Percentiles rank a stretch among this genome's conserved stretches.
Conservation (phyloP, 2,329 filamentous ascomycete genomes). For the Fusarium sp. region DNA sequence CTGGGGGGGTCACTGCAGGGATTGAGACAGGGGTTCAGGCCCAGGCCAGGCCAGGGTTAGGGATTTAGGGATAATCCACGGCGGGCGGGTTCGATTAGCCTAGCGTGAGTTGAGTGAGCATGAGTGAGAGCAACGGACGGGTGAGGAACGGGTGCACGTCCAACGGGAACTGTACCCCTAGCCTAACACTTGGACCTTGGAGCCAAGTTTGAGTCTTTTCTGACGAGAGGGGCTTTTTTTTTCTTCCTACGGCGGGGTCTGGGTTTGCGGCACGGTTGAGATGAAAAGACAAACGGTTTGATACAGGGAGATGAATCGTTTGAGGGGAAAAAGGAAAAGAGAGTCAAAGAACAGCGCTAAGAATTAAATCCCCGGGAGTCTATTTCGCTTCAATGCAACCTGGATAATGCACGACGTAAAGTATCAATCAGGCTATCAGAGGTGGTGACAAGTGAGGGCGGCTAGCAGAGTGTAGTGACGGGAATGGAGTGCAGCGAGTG, state of each 20-base stretch:
- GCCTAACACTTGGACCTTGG: not conserved
- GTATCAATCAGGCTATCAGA: not conserved
- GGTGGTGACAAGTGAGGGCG: not conserved
- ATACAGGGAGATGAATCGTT: conserved; percentile 1
- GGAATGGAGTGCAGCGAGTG: conserved; percentile 1
- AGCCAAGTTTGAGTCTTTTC: conserved; percentile 9
- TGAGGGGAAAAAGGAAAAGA: not conserved
- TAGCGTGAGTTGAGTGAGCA: conserved; percentile 25
- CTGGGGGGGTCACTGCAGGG: conserved; percentile 33
- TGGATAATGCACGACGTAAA: conserved; percentile 13
- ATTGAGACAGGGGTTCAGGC: conserved; percentile 21
- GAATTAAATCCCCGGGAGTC: conserved; percentile 30
- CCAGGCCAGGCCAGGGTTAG: conserved; percentile 8
- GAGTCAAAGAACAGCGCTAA: conserved; percentile 24
- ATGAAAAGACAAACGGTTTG: not conserved
- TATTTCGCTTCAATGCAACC: conserved; percentile 27
- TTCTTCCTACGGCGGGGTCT: conserved; percentile 9
- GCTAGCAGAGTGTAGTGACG: conserved; percentile 36
- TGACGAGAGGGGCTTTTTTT: not conserved
- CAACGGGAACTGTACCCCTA: conserved; percentile 24
- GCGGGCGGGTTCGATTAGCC: conserved; percentile 30
- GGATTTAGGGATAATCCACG: conserved; percentile 29
- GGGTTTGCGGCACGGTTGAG: conserved; percentile 4
- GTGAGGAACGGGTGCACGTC: not conserved
- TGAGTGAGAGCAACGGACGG: not conserved